phyloP scores from a whole-genome alignment of 164 flowering plant genomes.

The Platanus orientalis region DNA sequence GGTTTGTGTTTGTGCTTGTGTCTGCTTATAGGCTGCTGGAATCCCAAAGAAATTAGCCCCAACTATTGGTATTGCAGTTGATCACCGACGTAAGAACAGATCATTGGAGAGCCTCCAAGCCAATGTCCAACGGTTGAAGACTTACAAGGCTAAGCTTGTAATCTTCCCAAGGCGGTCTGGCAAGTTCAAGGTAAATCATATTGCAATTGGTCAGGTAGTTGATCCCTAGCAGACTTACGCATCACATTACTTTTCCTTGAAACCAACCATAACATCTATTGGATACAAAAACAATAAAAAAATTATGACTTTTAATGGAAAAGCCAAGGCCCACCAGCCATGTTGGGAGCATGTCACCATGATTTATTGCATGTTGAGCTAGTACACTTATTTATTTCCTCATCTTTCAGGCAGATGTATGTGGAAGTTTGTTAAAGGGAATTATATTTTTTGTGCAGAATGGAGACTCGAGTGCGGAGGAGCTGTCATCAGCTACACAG shows the following conservation, averaged over 20 bases:
- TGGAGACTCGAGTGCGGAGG: slow-evolving; percentile 45
- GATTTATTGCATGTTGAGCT: no score
- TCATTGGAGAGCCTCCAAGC: slow-evolving; percentile 70
- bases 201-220: neutral
- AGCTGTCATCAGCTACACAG: slow-evolving; percentile 44
- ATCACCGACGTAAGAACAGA: slow-evolving; percentile 67
- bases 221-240: neutral
- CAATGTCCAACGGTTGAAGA: slow-evolving; percentile 77
- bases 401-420: no score
- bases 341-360: no score
- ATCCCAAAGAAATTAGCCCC: slow-evolving; percentile 77
- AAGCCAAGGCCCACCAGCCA: no score
- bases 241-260: neutral
- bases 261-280: no score
- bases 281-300: no score
- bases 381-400: no score
- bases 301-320: no score
- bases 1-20: no score
- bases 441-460: slow-evolving; percentile 19
- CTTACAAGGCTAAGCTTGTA: slow-evolving; percentile 80
- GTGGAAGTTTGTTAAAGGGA: no score
- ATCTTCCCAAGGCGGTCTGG: slow-evolving; percentile 75
- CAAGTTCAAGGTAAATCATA: slow-evolving; percentile 64
- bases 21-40: slow-evolving; percentile 53
- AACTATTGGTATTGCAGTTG: slow-evolving; percentile 77